Base-by-base conservation (phyloP, 2,329 filamentous ascomycete genomes). In the Epichloe hybrida region DNA sequence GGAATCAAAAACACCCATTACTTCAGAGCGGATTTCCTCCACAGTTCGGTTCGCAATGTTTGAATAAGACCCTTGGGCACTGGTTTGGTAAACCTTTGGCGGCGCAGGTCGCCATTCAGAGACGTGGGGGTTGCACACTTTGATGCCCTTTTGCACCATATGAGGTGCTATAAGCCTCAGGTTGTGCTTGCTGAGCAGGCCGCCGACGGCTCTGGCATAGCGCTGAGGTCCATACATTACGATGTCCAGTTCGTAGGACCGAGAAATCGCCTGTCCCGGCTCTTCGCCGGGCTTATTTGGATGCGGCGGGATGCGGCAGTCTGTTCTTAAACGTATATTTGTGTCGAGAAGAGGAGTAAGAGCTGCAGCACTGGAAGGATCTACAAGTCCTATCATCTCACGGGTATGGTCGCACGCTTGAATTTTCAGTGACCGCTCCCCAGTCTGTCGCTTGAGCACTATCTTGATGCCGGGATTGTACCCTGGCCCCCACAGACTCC, bases 1-100 rank as follows among this genome's bases (percentile, higher is more conserved):
- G 7, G 83, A 84, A 68, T 96, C 89, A 60, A 98, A 98, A 63
- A 97, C 87, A 42, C 81, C 82, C 64, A 88, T 79, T 21, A 95
- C 85, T 52, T 95, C 89, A 55, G 81, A 83, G 9, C 85, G 84
- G 53, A 95, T 84, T 66, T 97, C 89, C 58, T 97, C 91, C 0
- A 83, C 81, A 0, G 87, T 91, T 35, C 88, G 79, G 46, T 63
- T 67, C 38, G 67, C 64, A 3, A 67, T 54, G 37, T 57, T 60
- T n/a, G 56, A 53, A 52, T 60, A 53, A 47, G 56, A 59, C 15
- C 54, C 54, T 51, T 63, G 55, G 51, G 59, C 55, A 50, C 59
- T 63, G 55, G 56, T 64, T 9, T 62, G 52, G 42, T 68, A 68
- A 13, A 62, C 61, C 39, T 62, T 62, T 7, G 64, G 60, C 2